Evolutionary conservation across 2,329 filamentous ascomycete genomes (phyloP).

Genomic region (Fusarium sp.): DNA sequence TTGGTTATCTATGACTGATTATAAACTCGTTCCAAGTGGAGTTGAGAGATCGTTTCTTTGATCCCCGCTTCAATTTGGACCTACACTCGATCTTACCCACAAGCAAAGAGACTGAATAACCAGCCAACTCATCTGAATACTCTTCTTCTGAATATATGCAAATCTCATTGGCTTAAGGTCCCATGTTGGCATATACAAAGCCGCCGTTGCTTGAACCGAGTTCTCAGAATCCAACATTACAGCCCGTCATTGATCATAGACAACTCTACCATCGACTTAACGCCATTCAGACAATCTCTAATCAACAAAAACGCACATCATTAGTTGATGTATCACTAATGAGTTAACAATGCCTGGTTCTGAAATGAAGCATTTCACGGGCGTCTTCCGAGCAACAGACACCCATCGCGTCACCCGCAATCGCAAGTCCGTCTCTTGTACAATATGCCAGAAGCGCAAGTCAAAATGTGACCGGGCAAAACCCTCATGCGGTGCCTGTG

Average conservation of each 20-base stretch:
- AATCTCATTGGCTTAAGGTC: constrained; percentile 6
- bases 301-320: not conserved
- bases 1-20: no score
- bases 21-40: no score
- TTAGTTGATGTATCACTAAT: not conserved
- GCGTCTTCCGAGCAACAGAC: constrained; percentile 58
- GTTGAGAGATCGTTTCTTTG: no score
- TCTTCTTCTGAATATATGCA: not conserved
- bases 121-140: not conserved
- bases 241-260: not conserved
- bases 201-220: no score
- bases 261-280: not conserved
- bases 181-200: no score
- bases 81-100: not conserved
- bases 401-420: constrained; percentile 56
- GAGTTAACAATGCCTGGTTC: constrained; percentile 44
- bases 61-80: not conserved
- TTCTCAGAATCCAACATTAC: not conserved
- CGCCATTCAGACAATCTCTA: not conserved
- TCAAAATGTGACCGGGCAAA: constrained; percentile 60
- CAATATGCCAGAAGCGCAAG: constrained; percentile 60
- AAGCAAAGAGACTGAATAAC: not conserved
- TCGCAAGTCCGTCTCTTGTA: constrained; percentile 60
- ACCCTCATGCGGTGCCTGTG: constrained; percentile 58
- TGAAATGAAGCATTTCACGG: constrained; percentile 44